Base-by-base conservation (phyloP, 495 filamentous ascomycete species). In the Parathielavia appendiculata region DNA sequence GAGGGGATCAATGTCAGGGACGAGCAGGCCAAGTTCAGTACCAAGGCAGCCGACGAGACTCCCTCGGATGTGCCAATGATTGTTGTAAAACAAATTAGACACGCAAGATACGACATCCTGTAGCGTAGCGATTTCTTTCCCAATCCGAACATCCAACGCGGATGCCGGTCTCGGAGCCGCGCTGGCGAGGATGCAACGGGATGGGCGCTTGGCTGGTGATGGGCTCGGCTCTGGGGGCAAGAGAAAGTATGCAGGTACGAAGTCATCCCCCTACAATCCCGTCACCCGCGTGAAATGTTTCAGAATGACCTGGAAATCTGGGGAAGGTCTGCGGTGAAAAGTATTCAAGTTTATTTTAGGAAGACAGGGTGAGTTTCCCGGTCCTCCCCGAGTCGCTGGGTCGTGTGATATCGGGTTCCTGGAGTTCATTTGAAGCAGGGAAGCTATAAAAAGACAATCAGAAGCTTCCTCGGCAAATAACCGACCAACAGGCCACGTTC, bases 391-490 rank as follows among this genome's bases (percentile, higher is more conserved):
- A 47, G 16, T 10, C 1, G 5, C 19, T 22, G 30, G n/a, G n/a
- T 13, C 7, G 49, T 39, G 49, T 40, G 49, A 51, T 22, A n/a
- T 51, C 35, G 35, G 12, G 20, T 20, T 41, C 41, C 14, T 12
- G 44, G 35, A 38, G 6, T 43, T 2, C 0, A 4, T 54, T 16
- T 6, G 34, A 16, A 54, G 47, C 43, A 44, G 23, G n/a, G 22
- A 54, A 45, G 52, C 12, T 45, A 54, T 44, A 34, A 44, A 54
- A 35, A 45, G 41, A 35, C 34, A 0, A 8, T 35, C 1, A 54
- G 40, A 13, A 22, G 14, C n/a, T 9, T 36, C 17, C 22, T 11
- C 9, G 23, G 36, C 35, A 35, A 57, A 50, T 50, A 34, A 23
- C 20, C 12, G 16, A 7, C 3, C n/a, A 16, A 35, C 8, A 22